Evolutionary conservation across 2,329 filamentous ascomycete genomes (phyloP).

Genomic region (Aspergillus novofumigatus): DNA sequence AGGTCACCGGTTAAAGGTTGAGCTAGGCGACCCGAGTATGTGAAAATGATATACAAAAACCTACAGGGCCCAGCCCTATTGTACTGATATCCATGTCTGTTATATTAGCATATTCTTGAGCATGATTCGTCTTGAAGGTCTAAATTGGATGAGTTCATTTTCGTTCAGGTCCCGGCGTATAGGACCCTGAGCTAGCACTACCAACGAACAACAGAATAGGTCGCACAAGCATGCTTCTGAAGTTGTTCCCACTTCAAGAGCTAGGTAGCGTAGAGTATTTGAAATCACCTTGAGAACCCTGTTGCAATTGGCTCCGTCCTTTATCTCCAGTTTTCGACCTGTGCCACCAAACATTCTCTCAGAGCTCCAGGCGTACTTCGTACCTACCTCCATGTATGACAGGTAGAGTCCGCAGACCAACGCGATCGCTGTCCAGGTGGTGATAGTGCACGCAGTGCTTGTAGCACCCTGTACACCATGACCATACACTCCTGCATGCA

Average conservation of each 20-base stretch:
- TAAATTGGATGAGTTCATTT: neutral
- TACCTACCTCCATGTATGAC: too few relatives aligned
- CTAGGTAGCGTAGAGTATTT: constrained; percentile 24
- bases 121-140: neutral
- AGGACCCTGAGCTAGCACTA: neutral
- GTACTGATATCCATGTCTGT: neutral
- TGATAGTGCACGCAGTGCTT: neutral
- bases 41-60: constrained; percentile 5
- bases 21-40: neutral
- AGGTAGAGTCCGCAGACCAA: too few relatives aligned
- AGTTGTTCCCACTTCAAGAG: neutral
- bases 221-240: neutral
- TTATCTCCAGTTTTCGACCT: neutral
- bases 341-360: too few relatives aligned
- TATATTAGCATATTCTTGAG: neutral
- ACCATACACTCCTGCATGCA: neutral
- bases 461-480: neutral
- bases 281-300: constrained; percentile 2
- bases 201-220: too few relatives aligned
- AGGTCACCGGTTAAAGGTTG: constrained; percentile 44
- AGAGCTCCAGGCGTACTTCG: too few relatives aligned
- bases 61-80: neutral
- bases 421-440: too few relatives aligned
- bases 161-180: neutral
- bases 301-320: neutral